Conservation (phyloP, 768 basidiomycete species). For the Tephrocybe rancida region DNA sequence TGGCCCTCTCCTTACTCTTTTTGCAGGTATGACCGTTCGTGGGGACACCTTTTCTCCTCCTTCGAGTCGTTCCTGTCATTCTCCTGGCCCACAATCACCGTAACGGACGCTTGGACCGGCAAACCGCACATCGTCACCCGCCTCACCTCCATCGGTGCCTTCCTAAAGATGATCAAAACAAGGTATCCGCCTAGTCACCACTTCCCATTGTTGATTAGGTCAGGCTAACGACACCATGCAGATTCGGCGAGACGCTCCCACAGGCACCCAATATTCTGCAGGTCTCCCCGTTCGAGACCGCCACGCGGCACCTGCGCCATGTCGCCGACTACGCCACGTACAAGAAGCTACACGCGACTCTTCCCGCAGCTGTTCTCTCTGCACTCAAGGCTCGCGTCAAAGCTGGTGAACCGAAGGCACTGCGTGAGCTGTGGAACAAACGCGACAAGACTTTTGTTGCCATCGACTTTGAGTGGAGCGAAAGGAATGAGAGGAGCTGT, state of each 20-base stretch:
- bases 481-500: conserved; percentile 67
- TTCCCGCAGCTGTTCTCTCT: conserved; percentile 68
- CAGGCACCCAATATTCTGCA: conserved; percentile 72
- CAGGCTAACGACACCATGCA: conserved; percentile 24
- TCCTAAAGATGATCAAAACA: conserved; percentile 85
- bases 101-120: conserved; percentile 73
- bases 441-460: conserved; percentile 77
- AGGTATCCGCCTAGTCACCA: conserved; percentile 42
- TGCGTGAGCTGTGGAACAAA: conserved; percentile 68
- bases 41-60: conserved; percentile 77
- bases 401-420: conserved; percentile 63
- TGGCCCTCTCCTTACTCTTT: conserved; percentile 3
- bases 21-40: conserved; percentile 74
- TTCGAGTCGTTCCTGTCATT: conserved; percentile 82
- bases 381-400: conserved; percentile 68
- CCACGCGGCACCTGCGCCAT: conserved; percentile 68
- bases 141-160: conserved; percentile 67
- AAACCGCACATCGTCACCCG: conserved; percentile 82
- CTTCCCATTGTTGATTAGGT: background rate
- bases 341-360: conserved; percentile 68
- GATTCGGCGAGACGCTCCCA: conserved; percentile 78
- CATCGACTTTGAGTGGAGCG: conserved; percentile 75
- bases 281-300: conserved; percentile 69
- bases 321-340: conserved; percentile 69
- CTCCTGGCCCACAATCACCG: conserved; percentile 81